phyloP scores from a whole-genome alignment of 805 yeast genomes.

The Starmera pachycereana region DNA sequence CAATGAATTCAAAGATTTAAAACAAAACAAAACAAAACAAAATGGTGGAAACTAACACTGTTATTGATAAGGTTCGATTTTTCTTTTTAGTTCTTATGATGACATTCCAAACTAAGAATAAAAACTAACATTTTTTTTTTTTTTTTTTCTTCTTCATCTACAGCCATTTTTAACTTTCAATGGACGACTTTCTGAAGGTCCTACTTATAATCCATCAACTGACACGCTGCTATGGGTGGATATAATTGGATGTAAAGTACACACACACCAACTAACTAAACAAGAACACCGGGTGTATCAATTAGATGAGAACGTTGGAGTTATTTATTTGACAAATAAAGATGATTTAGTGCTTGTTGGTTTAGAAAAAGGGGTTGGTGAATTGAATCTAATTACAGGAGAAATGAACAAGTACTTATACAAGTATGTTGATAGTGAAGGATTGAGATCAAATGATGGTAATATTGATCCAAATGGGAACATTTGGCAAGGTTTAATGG shows the following conservation, averaged over 20 bases:
- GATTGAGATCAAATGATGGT: constrained; percentile 73
- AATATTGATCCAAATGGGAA: constrained; percentile 67
- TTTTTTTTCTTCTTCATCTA: neutral
- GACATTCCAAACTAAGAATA: no score
- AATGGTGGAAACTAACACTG: no score
- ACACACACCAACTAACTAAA: constrained; percentile 19
- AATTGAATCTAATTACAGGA: constrained; percentile 32
- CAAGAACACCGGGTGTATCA: constrained; percentile 17
- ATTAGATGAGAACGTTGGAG: constrained; percentile 22
- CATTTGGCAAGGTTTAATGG: constrained; percentile 78
- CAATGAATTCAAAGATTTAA: no score
- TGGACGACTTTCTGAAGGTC: constrained; percentile 52
- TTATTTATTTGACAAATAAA: constrained; percentile 49
- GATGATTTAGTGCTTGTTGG: constrained; percentile 51
- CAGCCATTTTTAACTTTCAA: constrained; percentile 10
- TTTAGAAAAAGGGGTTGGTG: constrained; percentile 53
- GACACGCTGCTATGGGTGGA: constrained; percentile 37
- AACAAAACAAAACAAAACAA: no score
- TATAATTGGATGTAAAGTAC: constrained; percentile 25
- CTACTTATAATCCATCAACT: constrained; percentile 49
- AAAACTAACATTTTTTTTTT: neutral
- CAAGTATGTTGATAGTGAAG: constrained; percentile 24
- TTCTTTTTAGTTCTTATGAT: no score
- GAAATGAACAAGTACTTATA: constrained; percentile 25
- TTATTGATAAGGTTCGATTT: no score